Conservation (phyloP, 225 moss, liverwort and hornwort species). For the Lunularia cruciata region DNA sequence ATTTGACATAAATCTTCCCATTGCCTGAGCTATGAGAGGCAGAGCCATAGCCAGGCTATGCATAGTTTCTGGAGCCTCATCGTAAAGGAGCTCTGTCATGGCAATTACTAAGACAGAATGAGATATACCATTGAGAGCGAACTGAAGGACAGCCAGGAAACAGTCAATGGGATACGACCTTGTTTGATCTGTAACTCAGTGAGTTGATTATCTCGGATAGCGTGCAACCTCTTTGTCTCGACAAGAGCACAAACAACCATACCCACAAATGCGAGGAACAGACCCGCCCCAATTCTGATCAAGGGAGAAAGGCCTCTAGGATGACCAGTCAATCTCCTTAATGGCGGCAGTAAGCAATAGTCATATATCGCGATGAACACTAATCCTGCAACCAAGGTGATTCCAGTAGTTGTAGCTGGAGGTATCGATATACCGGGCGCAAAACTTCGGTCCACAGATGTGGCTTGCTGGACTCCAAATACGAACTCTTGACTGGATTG, state of each 20-base stretch:
- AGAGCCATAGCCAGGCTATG: conserved; percentile 62
- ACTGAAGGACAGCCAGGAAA: conserved; percentile 65
- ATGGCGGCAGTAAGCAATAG: conserved; percentile 15
- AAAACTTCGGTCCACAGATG: conserved; percentile 30
- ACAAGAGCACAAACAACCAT: conserved; percentile 55
- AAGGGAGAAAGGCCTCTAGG: conserved; percentile 38
- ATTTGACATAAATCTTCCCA: conserved; percentile 41
- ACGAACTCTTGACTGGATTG: conserved; percentile 40
- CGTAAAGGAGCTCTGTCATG: conserved; percentile 65
- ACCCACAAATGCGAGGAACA: conserved; percentile 33
- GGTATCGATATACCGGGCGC: conserved; percentile 31
- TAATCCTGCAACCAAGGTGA: conserved; percentile 25
- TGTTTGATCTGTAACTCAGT: conserved; percentile 21
- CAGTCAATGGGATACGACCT: conserved; percentile 32
- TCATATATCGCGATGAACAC: conserved; percentile 33
- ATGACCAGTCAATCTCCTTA: conserved; percentile 37
- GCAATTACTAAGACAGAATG: conserved; percentile 65
- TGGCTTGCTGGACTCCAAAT: conserved; percentile 42
- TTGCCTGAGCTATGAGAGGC: conserved; percentile 49
- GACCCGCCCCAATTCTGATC: conserved; percentile 32
- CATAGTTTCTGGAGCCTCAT: conserved; percentile 68
- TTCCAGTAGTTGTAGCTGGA: conserved; percentile 25
- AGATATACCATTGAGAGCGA: conserved; percentile 55
- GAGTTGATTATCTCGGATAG: neutral
- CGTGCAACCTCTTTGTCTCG: conserved; percentile 44